Base-by-base conservation (phyloP, 2,329 filamentous ascomycete species). In the Raffaelea albimanens region DNA sequence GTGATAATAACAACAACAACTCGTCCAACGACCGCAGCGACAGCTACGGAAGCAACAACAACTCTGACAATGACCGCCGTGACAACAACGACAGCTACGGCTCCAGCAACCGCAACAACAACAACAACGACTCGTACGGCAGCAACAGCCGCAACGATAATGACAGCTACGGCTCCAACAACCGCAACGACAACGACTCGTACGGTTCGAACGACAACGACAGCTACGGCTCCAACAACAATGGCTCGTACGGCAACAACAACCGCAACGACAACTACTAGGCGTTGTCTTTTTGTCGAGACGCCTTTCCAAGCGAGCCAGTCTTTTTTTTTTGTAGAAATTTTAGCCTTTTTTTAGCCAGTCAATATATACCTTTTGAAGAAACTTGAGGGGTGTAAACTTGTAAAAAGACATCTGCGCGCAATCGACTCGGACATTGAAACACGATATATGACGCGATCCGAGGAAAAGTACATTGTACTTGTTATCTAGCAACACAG, bases 111-210 rank as follows among this genome's bases (percentile, higher is more conserved):
- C 39, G 45, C n/a, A 2, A 3, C 16, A 45, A 47, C 45, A 38
- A 47, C 42, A 34, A 45, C 44, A 46, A 20, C 39, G 31, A 19
- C 40, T 19, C 22, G 33, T 11, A 21, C 36, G 25, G 14, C 21
- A 20, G 36, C 39, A 42, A 40, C 47, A 33, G 38, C 33, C 8
- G 19, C 39, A 23, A 23, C 44, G 8, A 19, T 39, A 36, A 38
- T 41, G 34, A 19, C 46, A 18, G 36, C 45, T n/a, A 39, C 43
- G 38, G 34, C 42, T 36, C 25, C 48, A 40, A 40, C 39, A 43
- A 25, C n/a, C n/a, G n/a, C n/a, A n/a, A n/a, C n/a, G n/a, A n/a
- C 42, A 21, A 33, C 19, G 19, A 23, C 43, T 9, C 14, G 19
- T 22, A 18, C 21, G n/a, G 43, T 21, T 18, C 33, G 31, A 48